Evolutionary conservation across 2,329 filamentous ascomycete genomes (phyloP), one percentile per base, ranked within the genome.

Genomic region (Hypoxylon sp.): DNA sequence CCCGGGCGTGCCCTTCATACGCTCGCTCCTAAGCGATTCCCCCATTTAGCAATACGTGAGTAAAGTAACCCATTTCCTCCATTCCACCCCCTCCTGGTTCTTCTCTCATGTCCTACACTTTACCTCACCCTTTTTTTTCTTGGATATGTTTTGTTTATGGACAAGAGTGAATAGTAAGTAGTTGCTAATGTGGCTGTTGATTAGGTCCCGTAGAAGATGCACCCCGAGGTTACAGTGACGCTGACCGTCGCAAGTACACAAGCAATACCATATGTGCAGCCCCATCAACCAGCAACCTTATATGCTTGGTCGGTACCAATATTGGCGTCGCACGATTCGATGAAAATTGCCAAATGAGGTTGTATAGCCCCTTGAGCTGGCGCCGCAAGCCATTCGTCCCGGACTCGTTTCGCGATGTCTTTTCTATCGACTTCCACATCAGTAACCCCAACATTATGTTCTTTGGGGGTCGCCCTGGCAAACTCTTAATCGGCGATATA

Each of bases 381-480:
- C 7, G 39, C 17, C 6, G 7, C 17, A 44, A 44, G 15, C 8
- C 50, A 27, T 11, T 21, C 50, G 11, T 37, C 11, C 32, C 31
- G 5, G 11, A n/a, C 32, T n/a, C 57, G 13, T 67, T 75, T 54
- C 60, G 74, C 54, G 80, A 87, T 63, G 77, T 87, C 47, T 85
- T 88, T 62, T 77, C 83, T 3, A 77, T 87, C 27, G 83, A 85
- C 59, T 88, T 86, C 69, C 79, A 84, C 21, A 67, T 73, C 3
- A 76, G 74, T 15, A 81, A 84, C 51, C 81, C 81, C 11, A 77
- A 83, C 11, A 71, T 88, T 1, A 68, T 89, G 13, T 77, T 86
- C 32, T 84, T 85, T 0, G 88, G 87, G 37, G 84, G 84, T 2
- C 83, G 87, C 2, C 80, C 81, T n/a, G 79, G 84, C 0, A 73